A percentile compares a stretch with the other conserved stretches of the same genome.
Conservation (phyloP, 73 alveolate genomes). For the Halteria grandinella region DNA sequence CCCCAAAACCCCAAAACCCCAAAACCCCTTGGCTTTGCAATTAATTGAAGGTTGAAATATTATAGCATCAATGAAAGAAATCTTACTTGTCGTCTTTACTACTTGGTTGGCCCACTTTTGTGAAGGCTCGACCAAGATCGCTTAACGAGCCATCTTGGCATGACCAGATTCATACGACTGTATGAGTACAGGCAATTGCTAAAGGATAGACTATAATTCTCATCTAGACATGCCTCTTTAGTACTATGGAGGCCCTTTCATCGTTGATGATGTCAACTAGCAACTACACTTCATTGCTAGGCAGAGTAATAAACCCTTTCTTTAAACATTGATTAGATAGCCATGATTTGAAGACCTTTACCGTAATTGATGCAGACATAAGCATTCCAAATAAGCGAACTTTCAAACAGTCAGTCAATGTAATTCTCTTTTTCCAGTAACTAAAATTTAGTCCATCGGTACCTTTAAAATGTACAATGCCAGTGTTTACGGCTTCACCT, state of each 20-base stretch:
- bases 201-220: conserved; percentile 13
- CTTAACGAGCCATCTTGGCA: no score
- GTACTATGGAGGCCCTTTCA: conserved; percentile 5
- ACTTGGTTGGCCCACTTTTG: no score
- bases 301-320: not conserved
- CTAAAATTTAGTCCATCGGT: not conserved
- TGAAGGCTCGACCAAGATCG: no score
- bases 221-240: conserved; percentile 34
- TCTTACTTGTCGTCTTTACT: no score
- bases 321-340: conserved; percentile 5
- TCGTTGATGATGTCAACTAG: conserved; percentile 15
- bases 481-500: conserved; percentile 42
- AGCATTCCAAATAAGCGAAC: conserved; percentile 11
- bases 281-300: conserved; percentile 36
- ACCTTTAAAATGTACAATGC: conserved; percentile 25
- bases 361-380: conserved; percentile 1
- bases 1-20: no score
- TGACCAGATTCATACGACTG: no score
- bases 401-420: conserved; percentile 10
- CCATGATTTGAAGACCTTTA: conserved; percentile 36
- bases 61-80: no score
- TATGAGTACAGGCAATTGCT: no score
- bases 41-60: no score
- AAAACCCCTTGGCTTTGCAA: no score
- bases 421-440: not conserved